Conservation (phyloP, 208 protist species). For the Leishmania turanica region DNA sequence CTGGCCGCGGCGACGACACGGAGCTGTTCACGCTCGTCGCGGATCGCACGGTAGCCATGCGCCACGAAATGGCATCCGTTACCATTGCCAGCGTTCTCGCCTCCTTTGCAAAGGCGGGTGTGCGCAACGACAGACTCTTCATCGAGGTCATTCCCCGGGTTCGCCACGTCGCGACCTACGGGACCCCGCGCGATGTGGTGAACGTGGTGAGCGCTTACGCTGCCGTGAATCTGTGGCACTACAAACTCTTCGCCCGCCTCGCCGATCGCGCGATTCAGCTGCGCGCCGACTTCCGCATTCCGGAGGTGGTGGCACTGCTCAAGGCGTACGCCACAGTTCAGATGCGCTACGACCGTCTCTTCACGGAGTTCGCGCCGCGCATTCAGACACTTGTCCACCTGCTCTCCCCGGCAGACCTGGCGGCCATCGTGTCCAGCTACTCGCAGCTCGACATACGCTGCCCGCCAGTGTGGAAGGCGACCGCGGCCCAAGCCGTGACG, state of each 20-base stretch:
- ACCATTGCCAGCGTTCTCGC: slow-evolving; percentile 72
- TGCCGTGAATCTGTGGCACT: slow-evolving; percentile 81
- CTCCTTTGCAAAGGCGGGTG: slow-evolving; percentile 63
- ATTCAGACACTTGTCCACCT: slow-evolving; percentile 68
- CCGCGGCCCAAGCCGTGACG: slow-evolving; percentile 36
- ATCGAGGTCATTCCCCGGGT: slow-evolving; percentile 83
- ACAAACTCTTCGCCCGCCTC: slow-evolving; percentile 82
- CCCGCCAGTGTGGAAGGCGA: slow-evolving; percentile 49
- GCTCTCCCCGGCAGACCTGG: slow-evolving; percentile 43
- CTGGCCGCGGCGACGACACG: slow-evolving; percentile 33
- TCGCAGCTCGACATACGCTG: slow-evolving; percentile 44
- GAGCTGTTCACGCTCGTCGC: slow-evolving; percentile 82
- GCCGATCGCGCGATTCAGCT: slow-evolving; percentile 80
- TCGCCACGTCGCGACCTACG: slow-evolving; percentile 77
- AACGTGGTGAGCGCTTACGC: slow-evolving; percentile 83
- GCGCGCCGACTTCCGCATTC: slow-evolving; percentile 52
- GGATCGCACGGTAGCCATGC: slow-evolving; percentile 61
- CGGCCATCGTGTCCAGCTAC: slow-evolving; percentile 55
- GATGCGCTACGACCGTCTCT: slow-evolving; percentile 82
- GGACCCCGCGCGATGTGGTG: slow-evolving; percentile 68
- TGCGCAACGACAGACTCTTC: slow-evolving; percentile 76
- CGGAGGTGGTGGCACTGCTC: slow-evolving; percentile 51
- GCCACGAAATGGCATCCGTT: slow-evolving; percentile 60
- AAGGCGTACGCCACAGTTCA: slow-evolving; percentile 65
- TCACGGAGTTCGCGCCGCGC: slow-evolving; percentile 69